Conservation (phyloP, 306 rosid species). For the Neltuma alba region DNA sequence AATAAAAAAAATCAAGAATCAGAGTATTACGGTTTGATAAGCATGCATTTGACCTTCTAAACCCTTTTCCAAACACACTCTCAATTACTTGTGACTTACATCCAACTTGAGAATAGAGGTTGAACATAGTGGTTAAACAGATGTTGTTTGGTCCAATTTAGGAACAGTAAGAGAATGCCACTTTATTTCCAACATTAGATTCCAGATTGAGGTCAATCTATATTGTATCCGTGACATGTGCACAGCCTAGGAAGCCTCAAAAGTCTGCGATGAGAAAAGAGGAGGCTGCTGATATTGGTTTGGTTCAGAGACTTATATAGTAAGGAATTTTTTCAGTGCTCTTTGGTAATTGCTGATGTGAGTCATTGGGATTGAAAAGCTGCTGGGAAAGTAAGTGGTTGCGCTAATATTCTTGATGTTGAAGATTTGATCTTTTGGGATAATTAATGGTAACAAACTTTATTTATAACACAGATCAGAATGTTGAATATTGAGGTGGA, state of each 20-base stretch:
- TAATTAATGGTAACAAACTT: conserved; percentile 22
- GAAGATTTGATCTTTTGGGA: conserved; percentile 44
- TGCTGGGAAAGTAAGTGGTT: conserved; percentile 26
- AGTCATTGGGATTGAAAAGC: background rate
- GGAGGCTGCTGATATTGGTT: background rate
- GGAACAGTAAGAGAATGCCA: conserved; percentile 13
- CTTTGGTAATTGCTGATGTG: background rate
- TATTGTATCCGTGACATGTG: conserved; percentile 30
- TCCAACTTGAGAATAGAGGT: background rate
- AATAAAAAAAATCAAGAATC: no score
- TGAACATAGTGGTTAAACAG: conserved; percentile 32
- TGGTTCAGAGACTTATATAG: background rate
- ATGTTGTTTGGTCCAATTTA: background rate
- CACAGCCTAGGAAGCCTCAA: background rate
- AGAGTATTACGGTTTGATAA: no score
- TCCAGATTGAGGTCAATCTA: conserved; percentile 32
- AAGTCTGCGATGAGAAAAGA: background rate
- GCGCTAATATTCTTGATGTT: conserved; percentile 43
- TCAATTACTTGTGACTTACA: background rate
- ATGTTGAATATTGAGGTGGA: background rate
- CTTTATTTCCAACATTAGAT: conserved; percentile 6
- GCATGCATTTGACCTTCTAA: background rate
- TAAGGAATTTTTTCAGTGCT: background rate
- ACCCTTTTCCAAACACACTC: background rate
- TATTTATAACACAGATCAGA: no score